A percentile compares a stretch with the other conserved stretches of the same genome.
These are phyloP conservation scores for Grosmannia clavigera DNA, from an alignment of 2,329 filamentous ascomycete species.

Conservation along the genomic window DNA sequence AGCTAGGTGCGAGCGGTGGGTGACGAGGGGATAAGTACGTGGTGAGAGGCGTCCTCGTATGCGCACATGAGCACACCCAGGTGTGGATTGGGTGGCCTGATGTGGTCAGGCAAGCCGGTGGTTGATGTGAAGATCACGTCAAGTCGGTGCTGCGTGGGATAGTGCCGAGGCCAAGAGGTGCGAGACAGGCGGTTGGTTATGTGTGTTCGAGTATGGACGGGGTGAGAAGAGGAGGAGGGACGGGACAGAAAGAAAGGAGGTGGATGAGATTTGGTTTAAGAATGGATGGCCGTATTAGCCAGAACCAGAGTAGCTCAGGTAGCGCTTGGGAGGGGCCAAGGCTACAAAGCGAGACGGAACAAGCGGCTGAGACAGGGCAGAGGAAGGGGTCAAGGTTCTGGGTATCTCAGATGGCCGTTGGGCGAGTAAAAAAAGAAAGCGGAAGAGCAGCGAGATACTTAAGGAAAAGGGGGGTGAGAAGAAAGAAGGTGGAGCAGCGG, in stretches of 20 bases:
- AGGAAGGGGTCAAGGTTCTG: not conserved
- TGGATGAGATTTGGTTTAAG: slow-evolving; percentile 9
- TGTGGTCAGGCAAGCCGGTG: not conserved
- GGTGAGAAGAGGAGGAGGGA: not conserved
- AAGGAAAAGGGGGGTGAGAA: not conserved
- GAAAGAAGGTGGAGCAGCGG: not conserved
- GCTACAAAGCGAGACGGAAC: slow-evolving; percentile 3
- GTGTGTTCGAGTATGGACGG: not conserved
- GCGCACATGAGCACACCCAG: not conserved
- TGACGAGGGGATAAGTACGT: not conserved
- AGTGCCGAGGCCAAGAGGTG: not conserved
- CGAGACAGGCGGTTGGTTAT: not conserved
- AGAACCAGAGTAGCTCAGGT: not conserved
- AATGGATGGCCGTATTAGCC: slow-evolving; percentile 3
- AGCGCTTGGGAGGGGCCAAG: not conserved
- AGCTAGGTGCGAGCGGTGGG: not conserved
- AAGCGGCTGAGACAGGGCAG: slow-evolving; percentile 3
- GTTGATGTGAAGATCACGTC: not conserved
- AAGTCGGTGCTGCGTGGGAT: not conserved
- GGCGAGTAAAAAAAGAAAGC: not conserved
- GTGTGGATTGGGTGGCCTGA: not conserved
- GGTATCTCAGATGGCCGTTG: not conserved
- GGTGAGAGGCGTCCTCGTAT: not conserved
- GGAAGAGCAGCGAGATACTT: not conserved
- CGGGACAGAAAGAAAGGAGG: slow-evolving; percentile 1